phyloP scores from a whole-genome alignment of 2,329 filamentous ascomycete species.

The Domatiomyces globalis region DNA sequence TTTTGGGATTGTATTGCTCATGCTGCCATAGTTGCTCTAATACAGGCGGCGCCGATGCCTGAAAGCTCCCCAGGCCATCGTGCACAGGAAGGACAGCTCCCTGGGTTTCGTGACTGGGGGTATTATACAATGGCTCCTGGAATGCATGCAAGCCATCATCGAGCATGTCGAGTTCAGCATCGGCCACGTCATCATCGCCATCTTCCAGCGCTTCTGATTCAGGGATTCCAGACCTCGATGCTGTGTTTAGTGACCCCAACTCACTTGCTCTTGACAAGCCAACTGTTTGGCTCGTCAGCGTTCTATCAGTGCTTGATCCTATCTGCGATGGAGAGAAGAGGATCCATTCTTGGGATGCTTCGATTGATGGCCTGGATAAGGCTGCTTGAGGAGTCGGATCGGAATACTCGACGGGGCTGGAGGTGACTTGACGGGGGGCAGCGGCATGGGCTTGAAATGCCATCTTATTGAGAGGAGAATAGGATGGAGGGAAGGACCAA shows the following conservation, averaged over 20 bases:
- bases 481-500: neutral
- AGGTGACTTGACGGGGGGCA: slow-evolving; percentile 9
- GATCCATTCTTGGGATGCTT: slow-evolving; percentile 86
- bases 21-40: slow-evolving; percentile 84
- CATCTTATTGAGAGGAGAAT: slow-evolving; percentile 6
- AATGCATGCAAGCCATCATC: slow-evolving; percentile 88
- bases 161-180: slow-evolving; percentile 80
- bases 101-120: slow-evolving; percentile 32
- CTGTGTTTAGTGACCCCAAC: slow-evolving; percentile 61
- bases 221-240: slow-evolving; percentile 45
- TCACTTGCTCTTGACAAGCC: slow-evolving; percentile 65
- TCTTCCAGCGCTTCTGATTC: slow-evolving; percentile 35
- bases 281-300: slow-evolving; percentile 49
- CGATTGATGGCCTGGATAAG: slow-evolving; percentile 19
- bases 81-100: slow-evolving; percentile 67
- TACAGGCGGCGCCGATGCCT: slow-evolving; percentile 45
- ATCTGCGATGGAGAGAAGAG: slow-evolving; percentile 69
- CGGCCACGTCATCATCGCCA: slow-evolving; percentile 35
- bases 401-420: slow-evolving; percentile 5
- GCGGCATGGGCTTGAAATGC: slow-evolving; percentile 14
- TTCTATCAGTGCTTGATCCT: slow-evolving; percentile 51
- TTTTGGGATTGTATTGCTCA: slow-evolving; percentile 65
- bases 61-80: slow-evolving; percentile 82
- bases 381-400: slow-evolving; percentile 7
- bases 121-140: slow-evolving; percentile 42